A percentile compares a stretch with the other conserved stretches of the same genome.
These are phyloP conservation scores for Solanum pennellii DNA, from an alignment of 257 asterid genomes.

Conservation along the genomic window DNA sequence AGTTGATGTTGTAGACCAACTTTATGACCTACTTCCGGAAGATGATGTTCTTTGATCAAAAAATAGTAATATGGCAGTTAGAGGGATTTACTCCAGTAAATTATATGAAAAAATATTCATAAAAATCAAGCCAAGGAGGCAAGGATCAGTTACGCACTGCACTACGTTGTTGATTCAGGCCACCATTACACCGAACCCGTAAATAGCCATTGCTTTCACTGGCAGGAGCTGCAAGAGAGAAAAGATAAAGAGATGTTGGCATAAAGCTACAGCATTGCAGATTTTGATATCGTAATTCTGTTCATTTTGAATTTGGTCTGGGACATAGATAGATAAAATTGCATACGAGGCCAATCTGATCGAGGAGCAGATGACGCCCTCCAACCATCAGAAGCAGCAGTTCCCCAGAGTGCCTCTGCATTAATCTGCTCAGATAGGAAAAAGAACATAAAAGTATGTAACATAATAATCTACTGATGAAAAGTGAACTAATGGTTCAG, in stretches of 20 bases:
- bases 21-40: neutral
- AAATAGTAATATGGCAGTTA: neutral
- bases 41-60: neutral
- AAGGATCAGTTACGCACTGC: slow-evolving; percentile 44
- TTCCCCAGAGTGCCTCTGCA: slow-evolving; percentile 65
- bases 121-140: neutral
- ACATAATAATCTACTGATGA: neutral
- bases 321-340: neutral
- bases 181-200: slow-evolving; percentile 98
- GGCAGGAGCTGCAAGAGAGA: slow-evolving; percentile 60
- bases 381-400: slow-evolving; percentile 86
- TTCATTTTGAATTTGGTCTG: neutral
- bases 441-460: slow-evolving; percentile 1
- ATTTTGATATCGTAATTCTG: neutral
- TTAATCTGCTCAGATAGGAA: slow-evolving; percentile 42
- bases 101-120: neutral
- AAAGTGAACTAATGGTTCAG: neutral
- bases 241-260: neutral
- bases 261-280: neutral
- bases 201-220: slow-evolving; percentile 77
- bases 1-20: neutral
- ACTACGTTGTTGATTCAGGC: slow-evolving; percentile 94
- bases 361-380: slow-evolving; percentile 95
- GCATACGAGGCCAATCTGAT: slow-evolving; percentile 88
- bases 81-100: neutral